Evolutionary conservation across 2,329 filamentous ascomycete genomes (phyloP).

Genomic region (Tolypocladium ophioglossoides): DNA sequence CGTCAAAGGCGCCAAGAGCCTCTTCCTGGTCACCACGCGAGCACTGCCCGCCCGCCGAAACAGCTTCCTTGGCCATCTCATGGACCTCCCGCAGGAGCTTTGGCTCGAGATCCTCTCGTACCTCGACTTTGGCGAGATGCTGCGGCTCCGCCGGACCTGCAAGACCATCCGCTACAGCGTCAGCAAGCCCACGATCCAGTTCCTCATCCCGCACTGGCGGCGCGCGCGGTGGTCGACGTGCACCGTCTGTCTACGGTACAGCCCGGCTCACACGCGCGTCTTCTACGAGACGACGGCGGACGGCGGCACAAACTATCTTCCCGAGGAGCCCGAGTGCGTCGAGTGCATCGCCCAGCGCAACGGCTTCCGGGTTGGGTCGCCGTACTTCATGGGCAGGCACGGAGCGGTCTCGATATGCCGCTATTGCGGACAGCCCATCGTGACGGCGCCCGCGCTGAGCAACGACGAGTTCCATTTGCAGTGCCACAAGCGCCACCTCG

Average conservation of each 20-base stretch:
- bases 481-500: too few species aligned
- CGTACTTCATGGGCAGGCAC: slow-evolving; percentile 23
- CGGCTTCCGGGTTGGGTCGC: slow-evolving; percentile 26
- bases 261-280: too few species aligned
- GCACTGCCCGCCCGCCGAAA: too few species aligned
- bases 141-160: slow-evolving; percentile 30
- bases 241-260: too few species aligned
- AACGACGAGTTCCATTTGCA: too few species aligned
- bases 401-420: slow-evolving; percentile 26
- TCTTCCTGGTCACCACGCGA: too few species aligned
- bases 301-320: too few species aligned
- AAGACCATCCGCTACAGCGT: slow-evolving; percentile 23
- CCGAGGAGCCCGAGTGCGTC: slow-evolving; percentile 20
- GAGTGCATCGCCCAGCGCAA: slow-evolving; percentile 23
- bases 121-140: slow-evolving; percentile 31
- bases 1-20: too few species aligned
- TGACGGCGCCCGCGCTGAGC: too few species aligned
- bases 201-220: slow-evolving; percentile 9
- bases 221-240: slow-evolving; percentile 13
- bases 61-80: slow-evolving; percentile 8
- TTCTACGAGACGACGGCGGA: too few species aligned
- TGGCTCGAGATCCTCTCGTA: slow-evolving; percentile 28
- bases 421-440: slow-evolving; percentile 30
- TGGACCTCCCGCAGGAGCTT: slow-evolving; percentile 29
- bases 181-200: slow-evolving; percentile 7